Conservation (phyloP, 177 flowering plant species). For the Vitis hybrid region DNA sequence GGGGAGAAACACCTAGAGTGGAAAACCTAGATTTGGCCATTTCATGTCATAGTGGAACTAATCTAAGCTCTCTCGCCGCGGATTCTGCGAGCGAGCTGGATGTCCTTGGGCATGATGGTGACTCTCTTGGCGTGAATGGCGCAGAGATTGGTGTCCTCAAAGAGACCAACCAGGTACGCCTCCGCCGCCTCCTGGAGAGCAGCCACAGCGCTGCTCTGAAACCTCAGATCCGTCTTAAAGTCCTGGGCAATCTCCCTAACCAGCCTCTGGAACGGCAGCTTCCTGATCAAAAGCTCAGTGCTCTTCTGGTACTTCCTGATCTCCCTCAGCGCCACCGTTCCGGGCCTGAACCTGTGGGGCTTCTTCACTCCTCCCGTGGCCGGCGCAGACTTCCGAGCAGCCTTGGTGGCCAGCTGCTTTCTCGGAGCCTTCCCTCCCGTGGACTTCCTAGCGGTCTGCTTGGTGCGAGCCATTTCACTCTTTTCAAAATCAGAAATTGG, state of each 20-base stretch:
- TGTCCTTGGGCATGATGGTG: slow-evolving; percentile 23
- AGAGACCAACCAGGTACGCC: slow-evolving; percentile 25
- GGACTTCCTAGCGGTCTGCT: slow-evolving; percentile 36
- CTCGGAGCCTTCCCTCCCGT: slow-evolving; percentile 20
- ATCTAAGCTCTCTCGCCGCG: slow-evolving; percentile 19
- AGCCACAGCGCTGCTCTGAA: slow-evolving; percentile 41
- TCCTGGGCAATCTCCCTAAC: slow-evolving; percentile 48
- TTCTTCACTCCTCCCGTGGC: slow-evolving; percentile 45
- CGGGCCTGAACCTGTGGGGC: slow-evolving; percentile 46
- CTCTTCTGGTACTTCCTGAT: slow-evolving; percentile 26
- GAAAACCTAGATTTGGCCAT: no score
- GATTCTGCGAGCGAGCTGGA: slow-evolving; percentile 17
- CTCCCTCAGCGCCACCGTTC: slow-evolving; percentile 26
- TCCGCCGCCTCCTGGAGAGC: slow-evolving; percentile 45
- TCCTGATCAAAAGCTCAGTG: slow-evolving; percentile 24
- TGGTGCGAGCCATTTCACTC: slow-evolving; percentile 35
- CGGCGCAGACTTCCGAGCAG: slow-evolving; percentile 21
- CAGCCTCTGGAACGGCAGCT: slow-evolving; percentile 34
- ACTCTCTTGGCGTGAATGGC: no score
- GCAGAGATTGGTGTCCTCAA: slow-evolving; percentile 12
- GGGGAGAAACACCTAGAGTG: no score
- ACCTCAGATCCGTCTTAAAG: slow-evolving; percentile 32
- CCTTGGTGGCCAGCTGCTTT: slow-evolving; percentile 23
- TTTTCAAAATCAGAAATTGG: neutral
- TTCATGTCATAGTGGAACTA: neutral